Base-by-base conservation (phyloP, 2,329 filamentous ascomycete species). In the Pseudomassariella vexata region DNA sequence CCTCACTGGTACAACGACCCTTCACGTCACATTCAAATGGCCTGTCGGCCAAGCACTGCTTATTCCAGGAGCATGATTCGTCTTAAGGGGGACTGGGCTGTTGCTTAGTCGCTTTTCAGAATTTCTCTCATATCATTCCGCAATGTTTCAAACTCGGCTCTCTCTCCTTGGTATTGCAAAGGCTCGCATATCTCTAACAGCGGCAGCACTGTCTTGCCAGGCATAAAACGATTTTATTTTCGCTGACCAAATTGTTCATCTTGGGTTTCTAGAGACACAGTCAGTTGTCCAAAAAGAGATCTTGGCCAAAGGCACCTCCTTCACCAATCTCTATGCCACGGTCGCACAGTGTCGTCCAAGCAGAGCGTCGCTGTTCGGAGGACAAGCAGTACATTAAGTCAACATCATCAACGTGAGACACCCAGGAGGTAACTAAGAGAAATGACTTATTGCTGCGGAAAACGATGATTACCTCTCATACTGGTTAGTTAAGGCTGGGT, bases 241-340 rank as follows among this genome's bases (percentile, higher is more conserved):
- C 11, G 45, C 45, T 39, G 49, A 53, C 20, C 49, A 53, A 19
- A 49, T 50, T 25, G 28, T 37, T 1, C 49, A 41, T 5, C 37
- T 41, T 10, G 38, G 34, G 9, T 38, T 35, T 6, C 36, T 44
- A 19, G 32, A 41, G 19, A 34, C 36, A 16, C 29, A 35, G 34
- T 20, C 28, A n/a, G 24, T 37, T 6, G 18, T 51, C 6, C 27
- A 53, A 30, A 25, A 34, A 17, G 36, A 47, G n/a, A 25, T 55
- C 2, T 32, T 45, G 1, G 16, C 38, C 3, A 36, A 55, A 24
- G 53, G 52, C 1, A 44, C 41, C 5, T 29, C 36, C 5, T 56
- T 41, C 24, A 35, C 30, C 4, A 44, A 54, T 9, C 52, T 56
- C 39, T 56, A 45, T 28, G 50, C 41, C 17, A 56, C 51, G 1